Percentiles rank a stretch among this genome's conserved stretches.
Evolutionary conservation across 177 flowering plant genomes (phyloP).

Genomic region (Tripterygium wilfordii): DNA sequence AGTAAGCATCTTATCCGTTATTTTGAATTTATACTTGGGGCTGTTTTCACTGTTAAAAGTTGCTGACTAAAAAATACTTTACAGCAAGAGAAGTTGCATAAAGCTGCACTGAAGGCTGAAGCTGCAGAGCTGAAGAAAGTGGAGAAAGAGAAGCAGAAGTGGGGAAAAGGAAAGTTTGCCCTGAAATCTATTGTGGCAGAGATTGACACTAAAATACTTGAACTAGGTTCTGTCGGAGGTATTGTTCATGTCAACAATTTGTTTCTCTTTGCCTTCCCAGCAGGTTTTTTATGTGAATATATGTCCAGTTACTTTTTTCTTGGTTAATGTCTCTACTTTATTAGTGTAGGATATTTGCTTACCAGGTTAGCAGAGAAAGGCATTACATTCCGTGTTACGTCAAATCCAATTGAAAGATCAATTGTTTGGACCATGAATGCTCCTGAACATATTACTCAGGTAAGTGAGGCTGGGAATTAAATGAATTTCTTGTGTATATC

Average conservation of each 20-base stretch:
- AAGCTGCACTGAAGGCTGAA: constrained; percentile 77
- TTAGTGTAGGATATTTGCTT: constrained; percentile 61
- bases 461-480: constrained; percentile 11
- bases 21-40: background rate
- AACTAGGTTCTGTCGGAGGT: constrained; percentile 80
- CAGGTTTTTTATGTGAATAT: background rate
- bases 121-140: constrained; percentile 62
- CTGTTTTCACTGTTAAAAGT: background rate
- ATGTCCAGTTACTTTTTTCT: background rate
- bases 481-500: no score
- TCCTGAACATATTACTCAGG: constrained; percentile 74
- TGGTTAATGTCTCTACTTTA: background rate
- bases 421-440: constrained; percentile 72
- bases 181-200: constrained; percentile 71
- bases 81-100: constrained; percentile 76
- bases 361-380: constrained; percentile 81
- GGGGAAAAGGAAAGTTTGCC: constrained; percentile 91
- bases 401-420: constrained; percentile 79
- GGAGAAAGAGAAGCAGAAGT: constrained; percentile 69
- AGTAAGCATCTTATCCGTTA: constrained; percentile 30
- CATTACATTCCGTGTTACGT: constrained; percentile 51
- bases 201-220: constrained; percentile 76
- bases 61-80: constrained; percentile 1
- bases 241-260: background rate
- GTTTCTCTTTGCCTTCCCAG: background rate